Conservation (phyloP, 140 eudicot genomes). For the Anethum foeniculum region DNA sequence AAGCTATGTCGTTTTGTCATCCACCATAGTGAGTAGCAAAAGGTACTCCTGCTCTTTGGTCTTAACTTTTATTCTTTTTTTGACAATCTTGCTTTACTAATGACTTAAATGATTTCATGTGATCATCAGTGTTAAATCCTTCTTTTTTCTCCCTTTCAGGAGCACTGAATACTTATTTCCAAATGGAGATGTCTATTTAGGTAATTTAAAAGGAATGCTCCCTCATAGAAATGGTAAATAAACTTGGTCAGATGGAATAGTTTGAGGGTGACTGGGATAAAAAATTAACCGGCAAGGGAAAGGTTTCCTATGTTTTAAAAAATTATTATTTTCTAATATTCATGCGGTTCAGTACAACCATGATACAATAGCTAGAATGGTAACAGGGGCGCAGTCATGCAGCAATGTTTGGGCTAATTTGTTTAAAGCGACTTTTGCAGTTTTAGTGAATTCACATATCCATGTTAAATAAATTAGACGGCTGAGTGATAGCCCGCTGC, state of each 20-base stretch:
- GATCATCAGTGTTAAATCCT: neutral
- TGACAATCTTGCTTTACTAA: neutral
- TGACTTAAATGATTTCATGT: neutral
- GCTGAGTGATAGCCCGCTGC: too few species aligned
- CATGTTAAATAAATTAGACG: too few species aligned
- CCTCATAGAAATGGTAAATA: constrained; percentile 81
- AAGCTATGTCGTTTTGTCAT: neutral
- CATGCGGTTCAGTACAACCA: too few species aligned
- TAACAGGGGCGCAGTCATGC: too few species aligned
- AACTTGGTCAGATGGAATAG: constrained; percentile 79
- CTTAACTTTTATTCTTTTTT: neutral
- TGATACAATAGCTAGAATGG: too few species aligned
- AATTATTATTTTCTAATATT: too few species aligned
- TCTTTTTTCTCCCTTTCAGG: constrained; percentile 28
- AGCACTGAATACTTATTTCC: constrained; percentile 39
- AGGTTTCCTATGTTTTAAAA: constrained; percentile 11
- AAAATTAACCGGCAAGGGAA: constrained; percentile 80
- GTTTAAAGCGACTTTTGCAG: too few species aligned
- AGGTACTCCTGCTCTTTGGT: constrained; percentile 12
- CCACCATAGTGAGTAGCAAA: constrained; percentile 16
- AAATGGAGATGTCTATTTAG: constrained; percentile 63
- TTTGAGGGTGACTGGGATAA: constrained; percentile 88
- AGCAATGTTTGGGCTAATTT: too few species aligned
- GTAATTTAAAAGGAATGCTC: constrained; percentile 42
- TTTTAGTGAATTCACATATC: too few species aligned